Base-by-base conservation (phyloP, 768 basidiomycete genomes). In the Boletales sp. region DNA sequence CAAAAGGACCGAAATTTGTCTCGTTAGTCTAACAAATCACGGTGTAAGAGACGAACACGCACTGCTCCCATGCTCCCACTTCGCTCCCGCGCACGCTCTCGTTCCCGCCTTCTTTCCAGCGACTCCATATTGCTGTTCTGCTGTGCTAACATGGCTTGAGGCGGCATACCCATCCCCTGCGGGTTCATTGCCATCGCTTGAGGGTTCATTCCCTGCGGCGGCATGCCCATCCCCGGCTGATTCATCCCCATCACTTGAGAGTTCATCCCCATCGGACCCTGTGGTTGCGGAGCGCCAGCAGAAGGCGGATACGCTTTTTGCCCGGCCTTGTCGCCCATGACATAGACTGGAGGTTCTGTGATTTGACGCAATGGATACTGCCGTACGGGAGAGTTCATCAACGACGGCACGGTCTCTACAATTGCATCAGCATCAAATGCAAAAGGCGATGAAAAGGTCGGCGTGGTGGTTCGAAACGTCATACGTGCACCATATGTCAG, bases 101-200 rank as follows among this genome's bases (percentile, higher is more conserved):
- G 70, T 47, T 84, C 83, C 50, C 81, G 71, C 37, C 75, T 64
- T 49, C 84, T 73, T 51, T 91, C 89, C 37, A 90, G 55, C 29
- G 81, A 75, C 54, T 86, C 87, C 84, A 90, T 86, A 31, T 74
- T 79, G 51, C 52, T 80, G 52, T 83, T 89, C 58, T 88, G 87
- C 60, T 87, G 86, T 8, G 81, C 82, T 0, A 90, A 67, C 79
- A 87, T 78, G 0, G 81, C 84, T 54, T 86, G 84, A 14, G 52
- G 71, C 52, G 60, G 53, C 68, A 73, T 71, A 15, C 55, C 51
- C 34, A 62, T 61, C 8, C 56, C 56, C 18, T 60, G 59, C 3
- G 57, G 43, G n/a, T 45, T 56, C 53, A 59, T 60, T 8, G 61
- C 64, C 40, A 57, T 56, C 4, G 46, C 44, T 32, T 58, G 63